Base-by-base conservation (phyloP, 108 stramenopile species). In the Thalassiosira profunda region DNA sequence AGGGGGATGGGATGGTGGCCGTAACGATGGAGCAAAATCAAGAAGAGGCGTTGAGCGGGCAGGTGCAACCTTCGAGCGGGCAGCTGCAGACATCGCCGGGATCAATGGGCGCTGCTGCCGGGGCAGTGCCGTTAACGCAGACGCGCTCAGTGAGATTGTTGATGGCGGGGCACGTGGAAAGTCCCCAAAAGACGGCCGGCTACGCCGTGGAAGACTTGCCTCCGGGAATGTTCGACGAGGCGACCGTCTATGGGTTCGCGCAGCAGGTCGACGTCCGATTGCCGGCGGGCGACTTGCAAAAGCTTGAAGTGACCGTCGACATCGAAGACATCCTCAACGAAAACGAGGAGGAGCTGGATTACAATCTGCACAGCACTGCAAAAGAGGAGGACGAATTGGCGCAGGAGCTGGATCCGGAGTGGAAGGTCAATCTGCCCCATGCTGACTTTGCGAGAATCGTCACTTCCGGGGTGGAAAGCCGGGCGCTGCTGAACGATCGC, bases 211-310 rank as follows among this genome's bases (percentile, higher is more conserved):
- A 26, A 5, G 67, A 68, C 46, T 23, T 77, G 23, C 7, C 44
- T 6, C 12, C 31, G 21, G 61, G 56, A 4, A 23, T 69, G 26
- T 58, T 58, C 61, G 47, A 68, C 15, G 38, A 63, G 33, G 67
- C 52, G 1, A 34, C 60, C 3, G 67, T 76, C 2, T 79, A 79
- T 54, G 77, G 55, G 12, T 79, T 79, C 55, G 61, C 77, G 10
- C 77, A 79, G 38, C 69, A 60, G 37, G 69, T 79, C 5, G 77
- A 79, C 28, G 38, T 79, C 20, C 77, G 77, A 26, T 44, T 79
- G 43, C 69, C 77, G 20, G n/a, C 56, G 34, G 77, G 77, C 0
- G 1, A 31, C 14, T 1, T 60, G 17, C 52, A 52, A 9, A 1
- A 49, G 8, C 12, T 10, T 4, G 63, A 40, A 18, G 35, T 35